A percentile compares a stretch with the other conserved stretches of the same genome.
These are phyloP conservation scores for Elaeagnus macrophylla DNA, from an alignment of 306 rosid species.

Conservation along the genomic window DNA sequence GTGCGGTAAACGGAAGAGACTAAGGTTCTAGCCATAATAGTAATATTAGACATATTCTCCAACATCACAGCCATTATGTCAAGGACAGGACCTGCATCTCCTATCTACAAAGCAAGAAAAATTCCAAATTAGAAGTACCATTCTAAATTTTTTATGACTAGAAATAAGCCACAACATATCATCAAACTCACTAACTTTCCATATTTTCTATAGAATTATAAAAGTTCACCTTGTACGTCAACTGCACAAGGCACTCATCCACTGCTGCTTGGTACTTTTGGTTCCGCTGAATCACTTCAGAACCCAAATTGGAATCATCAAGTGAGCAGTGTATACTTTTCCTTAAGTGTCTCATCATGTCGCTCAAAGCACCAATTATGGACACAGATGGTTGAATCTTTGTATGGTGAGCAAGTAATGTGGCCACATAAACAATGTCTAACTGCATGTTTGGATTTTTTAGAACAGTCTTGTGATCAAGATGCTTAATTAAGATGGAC, in stretches of 20 bases:
- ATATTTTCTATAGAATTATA: not conserved
- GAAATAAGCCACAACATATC: not conserved
- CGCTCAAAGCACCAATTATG: constrained; percentile 47
- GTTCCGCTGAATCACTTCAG: constrained; percentile 22
- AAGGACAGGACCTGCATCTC: constrained; percentile 26
- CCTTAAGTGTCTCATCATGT: constrained; percentile 22
- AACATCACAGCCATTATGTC: constrained; percentile 27
- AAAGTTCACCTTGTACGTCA: constrained; percentile 19
- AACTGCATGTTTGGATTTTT: constrained; percentile 21
- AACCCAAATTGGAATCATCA: constrained; percentile 25
- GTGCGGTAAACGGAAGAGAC: constrained; percentile 38
- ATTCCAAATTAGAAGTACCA: not conserved
- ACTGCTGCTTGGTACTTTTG: constrained; percentile 12
- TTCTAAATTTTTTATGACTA: not conserved
- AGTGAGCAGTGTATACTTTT: constrained; percentile 27
- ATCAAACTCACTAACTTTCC: not conserved
- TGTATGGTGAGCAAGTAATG: constrained; percentile 18
- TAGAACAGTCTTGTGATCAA: constrained; percentile 27
- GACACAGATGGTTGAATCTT: constrained; percentile 26
- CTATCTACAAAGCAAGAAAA: constrained; percentile 6
- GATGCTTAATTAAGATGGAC: constrained; percentile 25
- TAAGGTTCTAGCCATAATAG: constrained; percentile 25
- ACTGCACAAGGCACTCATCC: constrained; percentile 24
- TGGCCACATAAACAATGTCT: constrained; percentile 22
- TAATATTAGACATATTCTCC: constrained; percentile 18